Evolutionary conservation across 2,329 filamentous ascomycete genomes (phyloP), one percentile per base, ranked within the genome.

Genomic region (Diplodia corticola): DNA sequence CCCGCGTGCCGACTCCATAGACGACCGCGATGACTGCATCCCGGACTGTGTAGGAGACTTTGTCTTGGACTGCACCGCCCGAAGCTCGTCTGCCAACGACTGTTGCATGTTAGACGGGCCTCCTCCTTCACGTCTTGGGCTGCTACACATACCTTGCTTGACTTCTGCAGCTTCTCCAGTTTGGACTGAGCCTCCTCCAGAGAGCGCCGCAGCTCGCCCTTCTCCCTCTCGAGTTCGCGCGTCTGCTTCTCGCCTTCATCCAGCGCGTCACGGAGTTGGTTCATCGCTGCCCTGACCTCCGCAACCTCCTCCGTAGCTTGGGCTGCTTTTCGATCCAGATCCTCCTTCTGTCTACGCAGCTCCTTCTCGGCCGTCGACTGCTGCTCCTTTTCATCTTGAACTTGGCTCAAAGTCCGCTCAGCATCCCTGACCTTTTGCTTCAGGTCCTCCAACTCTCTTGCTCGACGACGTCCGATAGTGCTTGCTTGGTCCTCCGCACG

Each of bases 401-500:
- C 86, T 4, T 85, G 84, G 73, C 90, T 90, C 64, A 92, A 81
- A 60, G 91, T 88, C 12, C 89, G 87, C 79, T 98, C 94, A 0
- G 92, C 86, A 69, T 97, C 93, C 6, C 92, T 88, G 12, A 93
- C 84, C 77, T 89, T 91, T 60, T 84, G 83, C 76, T 90, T 92
- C 46, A 97, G 82, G 71, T 98, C 94, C 75, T 98, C 95, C 3
- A 92, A 83, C 80, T 98, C 95, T 55, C 93, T 85, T 6, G 91
- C 87, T 68, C 89, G 89, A 50, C 91, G 86, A 63, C 94, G 86
- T 13, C 90, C 91, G 57, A 91, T 84, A 0, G 88, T 90, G 72
- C 88, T 92, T 2, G 92, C 89, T 79, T 98, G 93, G 69, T 98
- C 93, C 78, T 99, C 94, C 2, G 93, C 89, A 2, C 92, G 88